These are phyloP conservation scores for Neurospora discreta DNA, from an alignment of 495 filamentous ascomycete genomes.

Conservation along the genomic window DNA sequence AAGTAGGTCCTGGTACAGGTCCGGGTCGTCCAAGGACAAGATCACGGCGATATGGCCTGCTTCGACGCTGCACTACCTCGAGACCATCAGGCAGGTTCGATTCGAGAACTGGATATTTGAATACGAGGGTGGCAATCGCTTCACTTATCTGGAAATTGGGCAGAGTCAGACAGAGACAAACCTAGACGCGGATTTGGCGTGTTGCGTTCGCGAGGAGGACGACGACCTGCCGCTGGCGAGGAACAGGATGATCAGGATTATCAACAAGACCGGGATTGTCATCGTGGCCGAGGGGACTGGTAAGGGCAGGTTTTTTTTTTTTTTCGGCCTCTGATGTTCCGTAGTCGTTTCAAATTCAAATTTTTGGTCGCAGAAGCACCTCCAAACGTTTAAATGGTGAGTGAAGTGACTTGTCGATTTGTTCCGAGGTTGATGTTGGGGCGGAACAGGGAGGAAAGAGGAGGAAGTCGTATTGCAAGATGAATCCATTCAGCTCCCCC, in stretches of 20 bases:
- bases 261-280: neutral
- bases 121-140: neutral
- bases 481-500: too few species aligned
- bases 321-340: neutral
- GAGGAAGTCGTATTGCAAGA: too few species aligned
- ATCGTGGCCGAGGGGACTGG: neutral
- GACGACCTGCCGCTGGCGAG: neutral
- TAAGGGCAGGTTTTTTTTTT: neutral
- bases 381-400: neutral
- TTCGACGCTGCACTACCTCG: neutral
- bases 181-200: neutral
- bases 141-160: neutral
- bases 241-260: neutral
- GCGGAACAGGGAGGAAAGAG: neutral
- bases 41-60: constrained; percentile 29
- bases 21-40: constrained; percentile 26
- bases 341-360: neutral
- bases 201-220: neutral
- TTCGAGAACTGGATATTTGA: neutral
- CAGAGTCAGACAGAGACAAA: neutral
- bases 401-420: neutral
- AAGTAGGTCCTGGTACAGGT: constrained; percentile 42
- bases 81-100: neutral
- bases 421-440: neutral
- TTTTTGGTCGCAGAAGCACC: neutral